Evolutionary conservation across 495 filamentous ascomycete species (phyloP).

Genomic region (Penicillium mononematosum): DNA sequence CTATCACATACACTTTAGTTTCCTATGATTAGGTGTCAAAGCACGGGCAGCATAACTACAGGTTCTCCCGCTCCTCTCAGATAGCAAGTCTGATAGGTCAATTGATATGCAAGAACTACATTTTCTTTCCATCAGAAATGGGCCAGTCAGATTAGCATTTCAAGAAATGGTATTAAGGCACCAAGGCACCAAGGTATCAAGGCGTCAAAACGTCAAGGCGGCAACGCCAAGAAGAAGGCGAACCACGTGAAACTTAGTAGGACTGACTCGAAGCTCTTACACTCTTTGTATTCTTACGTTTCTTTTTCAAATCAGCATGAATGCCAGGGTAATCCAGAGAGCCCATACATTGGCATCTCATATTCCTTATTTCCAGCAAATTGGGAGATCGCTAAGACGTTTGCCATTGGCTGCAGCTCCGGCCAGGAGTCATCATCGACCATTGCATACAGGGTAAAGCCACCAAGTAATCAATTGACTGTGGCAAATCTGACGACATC

Average conservation of each 20-base stretch:
- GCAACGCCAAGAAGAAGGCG: conserved; percentile 1
- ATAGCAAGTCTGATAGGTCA: too few relatives aligned
- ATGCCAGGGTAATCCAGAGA: conserved; percentile 4
- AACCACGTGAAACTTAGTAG: conserved; percentile 19
- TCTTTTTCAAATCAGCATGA: conserved; percentile 13
- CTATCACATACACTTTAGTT: too few relatives aligned
- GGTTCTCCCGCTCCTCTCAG: too few relatives aligned
- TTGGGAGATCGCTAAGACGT: conserved; percentile 11
- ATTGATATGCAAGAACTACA: too few relatives aligned
- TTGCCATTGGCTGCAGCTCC: conserved; percentile 11
- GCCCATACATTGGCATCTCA: not conserved
- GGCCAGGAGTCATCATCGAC: conserved; percentile 9
- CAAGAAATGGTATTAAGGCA: conserved; percentile 6
- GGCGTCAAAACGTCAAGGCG: not conserved
- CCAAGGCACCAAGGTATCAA: conserved; percentile 9
- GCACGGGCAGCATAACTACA: too few relatives aligned
- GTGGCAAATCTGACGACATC: conserved; percentile 12
- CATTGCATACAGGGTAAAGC: conserved; percentile 12
- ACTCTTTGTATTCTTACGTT: not conserved
- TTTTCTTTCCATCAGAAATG: too few relatives aligned
- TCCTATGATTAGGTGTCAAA: too few relatives aligned
- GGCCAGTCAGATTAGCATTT: too few relatives aligned
- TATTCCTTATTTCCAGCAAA: conserved; percentile 1
- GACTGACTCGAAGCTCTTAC: not conserved
- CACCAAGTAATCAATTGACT: conserved; percentile 6